Conservation (phyloP, 495 filamentous ascomycete genomes). For the Penicillium odoratum region DNA sequence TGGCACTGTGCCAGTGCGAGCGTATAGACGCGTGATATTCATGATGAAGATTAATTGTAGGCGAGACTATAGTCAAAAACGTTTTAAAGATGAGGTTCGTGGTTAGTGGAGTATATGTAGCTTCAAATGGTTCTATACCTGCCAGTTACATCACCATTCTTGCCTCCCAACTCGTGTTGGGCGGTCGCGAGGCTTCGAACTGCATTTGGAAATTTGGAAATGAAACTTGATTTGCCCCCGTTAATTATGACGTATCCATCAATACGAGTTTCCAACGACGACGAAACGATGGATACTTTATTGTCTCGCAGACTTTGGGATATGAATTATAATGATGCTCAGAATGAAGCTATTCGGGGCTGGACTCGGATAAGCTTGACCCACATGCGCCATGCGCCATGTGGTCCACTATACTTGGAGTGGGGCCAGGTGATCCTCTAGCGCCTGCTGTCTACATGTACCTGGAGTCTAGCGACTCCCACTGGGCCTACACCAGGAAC, state of each 20-base stretch:
- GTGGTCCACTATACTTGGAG: too few species aligned
- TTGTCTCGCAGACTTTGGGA: too few species aligned
- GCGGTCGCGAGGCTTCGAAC: not conserved
- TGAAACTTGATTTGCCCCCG: not conserved
- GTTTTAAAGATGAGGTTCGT: not conserved
- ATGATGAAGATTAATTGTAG: not conserved
- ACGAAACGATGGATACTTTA: too few species aligned
- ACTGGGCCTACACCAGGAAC: too few species aligned
- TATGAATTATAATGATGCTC: too few species aligned
- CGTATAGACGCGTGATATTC: not conserved
- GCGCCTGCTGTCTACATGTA: too few species aligned
- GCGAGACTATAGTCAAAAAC: not conserved
- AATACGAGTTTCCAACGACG: not conserved
- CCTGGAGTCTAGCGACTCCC: too few species aligned
- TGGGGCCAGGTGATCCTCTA: too few species aligned
- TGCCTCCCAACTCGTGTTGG: not conserved
- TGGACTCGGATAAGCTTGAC: too few species aligned
- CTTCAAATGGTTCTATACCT: not conserved
- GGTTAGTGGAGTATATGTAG: not conserved
- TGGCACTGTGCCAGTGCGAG: not conserved
- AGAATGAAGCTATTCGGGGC: too few species aligned
- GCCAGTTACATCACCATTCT: not conserved
- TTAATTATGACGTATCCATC: not conserved
- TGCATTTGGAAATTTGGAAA: not conserved
- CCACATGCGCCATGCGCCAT: too few species aligned